Evolutionary conservation across 257 asterid species (phyloP), one percentile per base, ranked within the genome.

Genomic region (Ehretia macrophylla): DNA sequence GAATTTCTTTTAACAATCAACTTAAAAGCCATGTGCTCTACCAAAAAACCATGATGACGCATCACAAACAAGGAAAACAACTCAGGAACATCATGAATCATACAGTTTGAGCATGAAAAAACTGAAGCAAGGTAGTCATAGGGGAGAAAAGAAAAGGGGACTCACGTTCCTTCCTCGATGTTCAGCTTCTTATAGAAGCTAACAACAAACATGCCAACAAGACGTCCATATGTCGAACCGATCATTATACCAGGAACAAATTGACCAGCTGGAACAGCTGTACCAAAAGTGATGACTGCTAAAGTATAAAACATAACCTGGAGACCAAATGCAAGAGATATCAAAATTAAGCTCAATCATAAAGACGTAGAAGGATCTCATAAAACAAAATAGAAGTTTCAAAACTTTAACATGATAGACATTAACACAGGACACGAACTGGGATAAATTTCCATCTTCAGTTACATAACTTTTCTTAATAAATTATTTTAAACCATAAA

Each of bases 101-200:
- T 27, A 27, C 35, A 27, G 35, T 27, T 27, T 27, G n/a, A 27
- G 35, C 35, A 1, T 27, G 35, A 27, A 27, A n/a, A 3, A 27
- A 27, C 35, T 27, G 35, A 1, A 27, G 35, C 35, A 27, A 27
- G 35, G 35, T 27, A 27, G 35, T 27, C 35, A 27, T 6, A 27
- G 3, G 6, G 35, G 35, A 1, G 3, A 27, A 27, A 27, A n/a
- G n/a, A n/a, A n/a, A 6, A 27, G 6, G 35, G 67, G 50, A 76
- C 98, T 83, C 73, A 91, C 98, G 99, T 89, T 81, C 97, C 99
- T 82, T 93, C 99, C 72, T 93, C 97, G 49, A 93, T 86, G 68
- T 89, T 89, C 68, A 79, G 78, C 76, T 73, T 93, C 79, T 58
- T 63, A 77, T 84, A 93, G 72, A 79, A 86, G 75, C 85, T 89